Conservation (phyloP, 495 filamentous ascomycete species). For the Cairneyella variabilis region DNA sequence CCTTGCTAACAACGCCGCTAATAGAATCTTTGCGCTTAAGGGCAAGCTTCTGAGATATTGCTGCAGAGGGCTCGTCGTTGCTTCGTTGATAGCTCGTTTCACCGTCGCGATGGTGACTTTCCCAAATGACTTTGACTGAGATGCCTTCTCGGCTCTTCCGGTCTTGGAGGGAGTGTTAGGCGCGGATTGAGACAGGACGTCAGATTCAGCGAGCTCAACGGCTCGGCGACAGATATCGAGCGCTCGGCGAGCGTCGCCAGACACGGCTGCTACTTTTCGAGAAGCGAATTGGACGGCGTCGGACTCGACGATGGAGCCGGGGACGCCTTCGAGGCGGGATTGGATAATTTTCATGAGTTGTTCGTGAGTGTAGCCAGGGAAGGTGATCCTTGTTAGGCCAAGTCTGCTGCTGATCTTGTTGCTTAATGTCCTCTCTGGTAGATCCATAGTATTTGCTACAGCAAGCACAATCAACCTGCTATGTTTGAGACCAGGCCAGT, state of each 20-base stretch:
- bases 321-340: slow-evolving; percentile 80
- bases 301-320: slow-evolving; percentile 82
- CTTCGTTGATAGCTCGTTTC: slow-evolving; percentile 91
- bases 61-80: slow-evolving; percentile 87
- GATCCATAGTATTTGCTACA: slow-evolving; percentile 98
- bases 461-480: slow-evolving; percentile 92
- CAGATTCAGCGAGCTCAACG: slow-evolving; percentile 89
- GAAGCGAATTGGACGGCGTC: slow-evolving; percentile 97
- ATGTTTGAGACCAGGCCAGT: slow-evolving; percentile 93
- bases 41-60: slow-evolving; percentile 79
- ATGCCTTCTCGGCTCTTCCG: slow-evolving; percentile 17
- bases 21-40: slow-evolving; percentile 75
- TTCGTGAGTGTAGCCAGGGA: slow-evolving; percentile 94
- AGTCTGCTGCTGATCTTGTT: slow-evolving; percentile 97
- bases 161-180: slow-evolving; percentile 30
- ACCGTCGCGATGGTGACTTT: slow-evolving; percentile 88
- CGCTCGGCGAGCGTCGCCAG: slow-evolving; percentile 86
- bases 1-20: slow-evolving; percentile 74
- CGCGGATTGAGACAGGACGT: slow-evolving; percentile 32
- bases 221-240: slow-evolving; percentile 94
- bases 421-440: slow-evolving; percentile 92
- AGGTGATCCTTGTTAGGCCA: slow-evolving; percentile 87
- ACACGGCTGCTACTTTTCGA: slow-evolving; percentile 94
- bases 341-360: slow-evolving; percentile 98
- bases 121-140: slow-evolving; percentile 33